Evolutionary conservation across 805 yeast genomes (phyloP).

Genomic region (Candida nemodendra): DNA sequence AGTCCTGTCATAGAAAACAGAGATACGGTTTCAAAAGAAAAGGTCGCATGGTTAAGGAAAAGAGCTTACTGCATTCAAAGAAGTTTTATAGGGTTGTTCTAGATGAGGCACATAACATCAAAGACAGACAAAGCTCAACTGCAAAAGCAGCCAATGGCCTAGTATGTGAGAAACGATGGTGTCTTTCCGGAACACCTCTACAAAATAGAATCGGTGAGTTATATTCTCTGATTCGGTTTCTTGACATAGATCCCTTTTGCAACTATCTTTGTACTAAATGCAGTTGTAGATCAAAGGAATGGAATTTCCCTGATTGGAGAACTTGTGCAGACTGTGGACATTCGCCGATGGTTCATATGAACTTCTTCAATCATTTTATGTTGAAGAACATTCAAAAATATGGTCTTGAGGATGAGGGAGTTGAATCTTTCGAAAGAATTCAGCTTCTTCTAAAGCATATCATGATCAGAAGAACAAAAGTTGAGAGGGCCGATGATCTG

Average conservation of each 20-base stretch:
- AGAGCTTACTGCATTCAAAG: conserved; percentile 69
- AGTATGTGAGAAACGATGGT: conserved; percentile 76
- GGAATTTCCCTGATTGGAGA: conserved; percentile 83
- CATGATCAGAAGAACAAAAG: conserved; percentile 92
- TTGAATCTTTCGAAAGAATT: conserved; percentile 71
- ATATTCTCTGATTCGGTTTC: conserved; percentile 84
- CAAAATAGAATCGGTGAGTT: conserved; percentile 97
- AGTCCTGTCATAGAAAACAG: conserved; percentile 81
- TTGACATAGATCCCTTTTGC: conserved; percentile 82
- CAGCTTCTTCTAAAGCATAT: conserved; percentile 72
- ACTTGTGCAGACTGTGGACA: conserved; percentile 88
- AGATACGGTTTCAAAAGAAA: conserved; percentile 79
- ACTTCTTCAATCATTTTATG: conserved; percentile 94
- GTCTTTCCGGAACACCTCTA: conserved; percentile 93
- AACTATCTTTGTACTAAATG: conserved; percentile 92
- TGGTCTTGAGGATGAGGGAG: conserved; percentile 82
- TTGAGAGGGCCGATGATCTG: conserved; percentile 95
- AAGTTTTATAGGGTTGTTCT: conserved; percentile 81
- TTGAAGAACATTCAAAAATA: conserved; percentile 87
- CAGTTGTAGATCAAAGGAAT: conserved; percentile 74
- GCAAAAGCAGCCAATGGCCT: conserved; percentile 85
- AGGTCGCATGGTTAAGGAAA: conserved; percentile 67
- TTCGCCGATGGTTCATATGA: conserved; percentile 91
- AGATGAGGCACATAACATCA: conserved; percentile 97
- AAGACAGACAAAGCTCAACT: conserved; percentile 90